phyloP scores from a whole-genome alignment of 2,329 filamentous ascomycete genomes.

The Gaeumannomyces tritici region DNA sequence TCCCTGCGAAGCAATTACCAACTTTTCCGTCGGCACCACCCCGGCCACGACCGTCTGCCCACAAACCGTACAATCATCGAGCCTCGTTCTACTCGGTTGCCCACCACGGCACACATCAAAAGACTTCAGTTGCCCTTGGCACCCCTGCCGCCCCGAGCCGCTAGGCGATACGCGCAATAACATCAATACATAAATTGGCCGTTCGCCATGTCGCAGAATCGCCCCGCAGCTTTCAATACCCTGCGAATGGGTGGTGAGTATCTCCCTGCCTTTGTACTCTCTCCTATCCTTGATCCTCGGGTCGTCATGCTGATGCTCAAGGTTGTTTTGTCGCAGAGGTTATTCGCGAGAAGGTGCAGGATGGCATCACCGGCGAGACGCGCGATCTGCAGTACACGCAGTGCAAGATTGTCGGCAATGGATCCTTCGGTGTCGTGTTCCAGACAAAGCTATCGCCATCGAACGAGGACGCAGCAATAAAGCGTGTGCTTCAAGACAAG shows the following conservation, averaged over 20 bases:
- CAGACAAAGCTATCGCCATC: slow-evolving; percentile 98
- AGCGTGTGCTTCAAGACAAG: slow-evolving; percentile 97
- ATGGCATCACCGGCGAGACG: slow-evolving; percentile 93
- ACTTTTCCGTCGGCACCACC: neutral
- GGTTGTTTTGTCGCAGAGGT: slow-evolving; percentile 56
- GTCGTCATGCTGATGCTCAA: neutral
- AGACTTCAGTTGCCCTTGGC: neutral
- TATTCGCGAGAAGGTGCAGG: slow-evolving; percentile 96
- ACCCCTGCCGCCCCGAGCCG: neutral
- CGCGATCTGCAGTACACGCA: slow-evolving; percentile 97
- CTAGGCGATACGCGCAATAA: neutral
- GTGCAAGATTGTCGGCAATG: slow-evolving; percentile 99
- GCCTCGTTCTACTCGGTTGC: neutral
- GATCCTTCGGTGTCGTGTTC: slow-evolving; percentile 97
- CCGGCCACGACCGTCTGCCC: too few relatives aligned
- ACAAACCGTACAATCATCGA: neutral
- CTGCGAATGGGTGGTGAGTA: slow-evolving; percentile 95
- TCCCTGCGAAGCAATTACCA: neutral
- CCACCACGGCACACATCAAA: slow-evolving; percentile 3
- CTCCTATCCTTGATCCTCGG: neutral
- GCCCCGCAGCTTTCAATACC: slow-evolving; percentile 77
- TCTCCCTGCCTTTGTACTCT: slow-evolving; percentile 1
- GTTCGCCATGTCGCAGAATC: slow-evolving; percentile 70
- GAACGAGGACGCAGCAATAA: slow-evolving; percentile 97
- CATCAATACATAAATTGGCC: neutral